Base-by-base conservation (phyloP, 1,284 basidiomycete genomes). In the Boletus mariae region DNA sequence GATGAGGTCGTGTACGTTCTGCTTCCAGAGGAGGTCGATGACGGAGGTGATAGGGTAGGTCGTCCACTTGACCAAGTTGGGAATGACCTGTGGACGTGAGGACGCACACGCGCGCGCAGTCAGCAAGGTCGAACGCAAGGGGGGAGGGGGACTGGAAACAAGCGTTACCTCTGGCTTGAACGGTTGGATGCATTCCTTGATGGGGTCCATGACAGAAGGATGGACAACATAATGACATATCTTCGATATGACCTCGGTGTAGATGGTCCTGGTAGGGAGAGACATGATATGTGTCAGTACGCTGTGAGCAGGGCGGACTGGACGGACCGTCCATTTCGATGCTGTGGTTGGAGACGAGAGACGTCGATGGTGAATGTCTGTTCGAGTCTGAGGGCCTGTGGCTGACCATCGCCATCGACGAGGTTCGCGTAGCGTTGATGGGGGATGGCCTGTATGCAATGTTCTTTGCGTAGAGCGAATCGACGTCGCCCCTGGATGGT, bases 361-460 rank as follows among this genome's bases (percentile, higher is more conserved):
- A 55, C 10, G 8, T 55, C 35, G 3, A 56, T 10, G 1, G 42
- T n/a, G 12, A 45, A 54, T 0, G 20, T 49, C 8, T 56, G 41
- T 25, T 56, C 54, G 5, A 54, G 7, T 26, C 47, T n/a, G 4
- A 46, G 10, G 0, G 54, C 53, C 26, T 56, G 45, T 0, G 43
- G 46, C 4, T 55, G 43, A 9, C 32, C 10, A 0, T 34, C 8
- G 1, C 26, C 54, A 9, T 15, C 13, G 1, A 56, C 10, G 0
- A 42, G 11, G 2, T 1, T 32, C 0, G 31, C 1, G 3, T 28
- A 45, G 8, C 23, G 15, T 8, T 49, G 5, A 2, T 56, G 54
- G 2, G 54, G 53, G 5, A 56, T 44, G 3, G 13, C 11, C 1
- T 31, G 6, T 0, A 1, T 4, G 7, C 54, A 56, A 10, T 56